phyloP scores from a whole-genome alignment of 371 early-diverging fungal species.

The Mucor sp. region DNA sequence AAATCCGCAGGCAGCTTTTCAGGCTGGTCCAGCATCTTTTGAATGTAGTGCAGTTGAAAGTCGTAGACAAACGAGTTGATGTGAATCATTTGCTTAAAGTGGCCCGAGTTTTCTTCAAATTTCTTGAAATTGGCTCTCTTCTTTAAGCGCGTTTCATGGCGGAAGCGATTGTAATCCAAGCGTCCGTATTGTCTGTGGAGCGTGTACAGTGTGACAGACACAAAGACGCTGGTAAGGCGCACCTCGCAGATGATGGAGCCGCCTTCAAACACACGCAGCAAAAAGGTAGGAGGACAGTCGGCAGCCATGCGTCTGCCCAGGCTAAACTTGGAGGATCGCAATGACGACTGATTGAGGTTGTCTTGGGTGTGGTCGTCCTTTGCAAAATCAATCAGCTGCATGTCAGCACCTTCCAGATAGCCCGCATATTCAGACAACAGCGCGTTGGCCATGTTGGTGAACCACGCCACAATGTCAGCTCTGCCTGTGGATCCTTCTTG shows the following conservation, averaged over 20 bases:
- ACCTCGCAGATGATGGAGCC: slow-evolving; percentile 79
- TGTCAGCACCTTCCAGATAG: slow-evolving; percentile 67
- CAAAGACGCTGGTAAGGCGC: slow-evolving; percentile 68
- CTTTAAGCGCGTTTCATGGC: slow-evolving; percentile 26
- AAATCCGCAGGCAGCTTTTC: slow-evolving; percentile 29
- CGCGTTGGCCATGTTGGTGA: slow-evolving; percentile 53
- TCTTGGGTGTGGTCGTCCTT: slow-evolving; percentile 8
- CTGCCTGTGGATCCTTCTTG: slow-evolving; percentile 19
- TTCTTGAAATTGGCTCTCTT: slow-evolving; percentile 46
- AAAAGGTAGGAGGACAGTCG: slow-evolving; percentile 61
- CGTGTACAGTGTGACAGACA: slow-evolving; percentile 75
- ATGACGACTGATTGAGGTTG: slow-evolving; percentile 1
- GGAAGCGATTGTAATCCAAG: slow-evolving; percentile 35
- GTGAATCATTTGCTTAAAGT: slow-evolving; percentile 71
- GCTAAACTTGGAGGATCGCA: slow-evolving; percentile 28
- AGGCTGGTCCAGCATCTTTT: slow-evolving; percentile 50
- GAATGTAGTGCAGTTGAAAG: slow-evolving; percentile 74
- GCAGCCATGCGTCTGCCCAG: slow-evolving; percentile 27
- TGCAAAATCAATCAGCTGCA: slow-evolving; percentile 63
- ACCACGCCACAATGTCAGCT: slow-evolving; percentile 49
- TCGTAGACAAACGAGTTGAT: slow-evolving; percentile 85
- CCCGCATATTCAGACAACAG: slow-evolving; percentile 64
- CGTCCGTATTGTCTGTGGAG: slow-evolving; percentile 64
- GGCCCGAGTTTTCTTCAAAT: slow-evolving; percentile 66
- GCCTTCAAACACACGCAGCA: slow-evolving; percentile 62